Percentiles rank a stretch among this genome's conserved stretches.
Evolutionary conservation across 1,284 basidiomycete genomes (phyloP).

Genomic region (Pseudozyma tsukubaensis): DNA sequence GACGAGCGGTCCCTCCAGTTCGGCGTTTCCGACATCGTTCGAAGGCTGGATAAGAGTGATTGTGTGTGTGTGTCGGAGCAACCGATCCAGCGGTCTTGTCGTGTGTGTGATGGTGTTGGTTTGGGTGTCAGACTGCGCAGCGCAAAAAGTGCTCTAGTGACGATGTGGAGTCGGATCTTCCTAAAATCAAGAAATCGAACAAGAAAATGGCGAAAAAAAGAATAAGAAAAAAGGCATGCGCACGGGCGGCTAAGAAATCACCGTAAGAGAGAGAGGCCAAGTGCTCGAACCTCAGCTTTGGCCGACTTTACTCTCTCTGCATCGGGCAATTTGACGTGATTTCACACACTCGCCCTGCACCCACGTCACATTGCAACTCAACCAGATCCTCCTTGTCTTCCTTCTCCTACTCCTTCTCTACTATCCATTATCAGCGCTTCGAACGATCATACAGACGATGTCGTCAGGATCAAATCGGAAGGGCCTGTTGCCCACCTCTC

Average conservation of each 20-base stretch:
- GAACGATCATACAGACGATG: constrained; percentile 4
- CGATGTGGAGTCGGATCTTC: too few relatives aligned
- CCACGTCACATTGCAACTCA: neutral
- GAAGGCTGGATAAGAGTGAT: neutral
- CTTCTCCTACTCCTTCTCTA: constrained; percentile 2
- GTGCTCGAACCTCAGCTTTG: too few relatives aligned
- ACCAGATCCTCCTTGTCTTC: neutral
- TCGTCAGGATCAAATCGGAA: constrained; percentile 41
- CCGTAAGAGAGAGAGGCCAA: too few relatives aligned
- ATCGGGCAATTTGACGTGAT: neutral
- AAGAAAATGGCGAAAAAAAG: too few relatives aligned
- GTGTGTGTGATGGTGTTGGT: constrained; percentile 1
- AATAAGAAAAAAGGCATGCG: too few relatives aligned
- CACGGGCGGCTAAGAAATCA: neutral
- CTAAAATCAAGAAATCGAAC: too few relatives aligned
- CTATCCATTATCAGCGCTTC: neutral
- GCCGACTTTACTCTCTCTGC: neutral
- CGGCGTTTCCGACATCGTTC: constrained; percentile 12
- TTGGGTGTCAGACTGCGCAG: too few relatives aligned
- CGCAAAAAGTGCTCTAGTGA: too few relatives aligned
- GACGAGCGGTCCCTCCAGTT: constrained; percentile 5
- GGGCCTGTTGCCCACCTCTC: constrained; percentile 51
- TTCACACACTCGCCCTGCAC: constrained; percentile 9
- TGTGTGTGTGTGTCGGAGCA: neutral
- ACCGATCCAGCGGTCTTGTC: neutral